Percentiles rank a stretch among this genome's conserved stretches.
Conservation (phyloP, 2,329 filamentous ascomycete genomes). For the Helminthosporium solani region DNA sequence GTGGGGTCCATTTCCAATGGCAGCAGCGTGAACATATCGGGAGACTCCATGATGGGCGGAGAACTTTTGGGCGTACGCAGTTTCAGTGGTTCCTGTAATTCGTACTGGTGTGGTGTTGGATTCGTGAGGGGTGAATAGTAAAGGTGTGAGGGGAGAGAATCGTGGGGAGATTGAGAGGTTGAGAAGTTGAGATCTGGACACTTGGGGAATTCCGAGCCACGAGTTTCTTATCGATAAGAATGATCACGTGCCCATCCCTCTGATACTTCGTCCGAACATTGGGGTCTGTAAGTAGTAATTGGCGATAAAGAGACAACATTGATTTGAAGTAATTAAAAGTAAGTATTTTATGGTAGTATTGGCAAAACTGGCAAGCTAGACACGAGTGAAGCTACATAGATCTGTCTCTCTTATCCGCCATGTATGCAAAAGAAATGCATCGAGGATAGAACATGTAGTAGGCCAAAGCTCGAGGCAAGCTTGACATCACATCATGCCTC, state of each 20-base stretch:
- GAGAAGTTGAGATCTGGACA: slow-evolving; percentile 23
- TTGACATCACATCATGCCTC: not conserved
- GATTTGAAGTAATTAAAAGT: too few species aligned
- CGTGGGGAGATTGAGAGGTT: slow-evolving; percentile 1
- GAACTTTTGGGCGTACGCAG: not conserved
- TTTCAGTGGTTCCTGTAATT: not conserved
- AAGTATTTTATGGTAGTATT: too few species aligned
- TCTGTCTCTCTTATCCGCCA: too few species aligned
- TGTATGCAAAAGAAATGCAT: not conserved
- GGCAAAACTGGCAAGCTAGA: too few species aligned
- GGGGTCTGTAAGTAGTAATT: too few species aligned
- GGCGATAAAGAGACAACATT: too few species aligned
- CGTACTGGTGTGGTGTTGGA: not conserved
- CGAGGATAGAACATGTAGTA: not conserved
- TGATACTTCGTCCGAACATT: too few species aligned
- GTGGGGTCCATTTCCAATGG: slow-evolving; percentile 79
- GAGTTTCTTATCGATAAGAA: slow-evolving; percentile 21
- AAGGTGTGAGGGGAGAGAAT: not conserved
- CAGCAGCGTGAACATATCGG: slow-evolving; percentile 76
- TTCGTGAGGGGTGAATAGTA: too few species aligned
- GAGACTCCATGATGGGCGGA: slow-evolving; percentile 34
- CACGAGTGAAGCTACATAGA: too few species aligned
- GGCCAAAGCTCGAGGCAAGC: not conserved
- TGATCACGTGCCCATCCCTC: not conserved
- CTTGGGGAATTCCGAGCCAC: slow-evolving; percentile 16